Evolutionary conservation across 2,329 filamentous ascomycete species (phyloP).

Genomic region (Chalaropsis thielavioides): DNA sequence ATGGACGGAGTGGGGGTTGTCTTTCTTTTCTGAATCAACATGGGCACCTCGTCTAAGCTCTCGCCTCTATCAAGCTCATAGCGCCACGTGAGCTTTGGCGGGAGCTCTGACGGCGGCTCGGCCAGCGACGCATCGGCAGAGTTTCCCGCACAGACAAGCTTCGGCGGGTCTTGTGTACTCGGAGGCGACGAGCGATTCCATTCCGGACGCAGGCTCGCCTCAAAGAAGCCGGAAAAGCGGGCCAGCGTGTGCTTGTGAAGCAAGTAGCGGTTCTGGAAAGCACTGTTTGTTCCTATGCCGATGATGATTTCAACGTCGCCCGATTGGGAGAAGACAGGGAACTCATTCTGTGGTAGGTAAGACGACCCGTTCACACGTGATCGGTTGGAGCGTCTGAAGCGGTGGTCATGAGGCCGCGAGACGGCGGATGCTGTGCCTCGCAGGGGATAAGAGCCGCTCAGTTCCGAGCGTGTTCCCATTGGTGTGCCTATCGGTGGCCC

Average conservation of each 20-base stretch:
- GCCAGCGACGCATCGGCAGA: neutral
- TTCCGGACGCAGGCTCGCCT: conserved; percentile 66
- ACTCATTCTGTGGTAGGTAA: conserved; percentile 70
- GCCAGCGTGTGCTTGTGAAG: conserved; percentile 76
- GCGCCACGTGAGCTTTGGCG: conserved; percentile 45
- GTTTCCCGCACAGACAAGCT: neutral
- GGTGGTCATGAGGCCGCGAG: conserved; percentile 39
- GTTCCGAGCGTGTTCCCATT: conserved; percentile 20
- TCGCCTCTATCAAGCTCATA: conserved; percentile 74
- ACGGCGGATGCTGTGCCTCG: conserved; percentile 48
- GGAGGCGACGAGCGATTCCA: conserved; percentile 43
- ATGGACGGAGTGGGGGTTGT: conserved; percentile 1
- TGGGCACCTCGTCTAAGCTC: conserved; percentile 63
- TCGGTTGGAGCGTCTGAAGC: conserved; percentile 59
- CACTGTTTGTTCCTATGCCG: conserved; percentile 35
- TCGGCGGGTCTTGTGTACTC: neutral
- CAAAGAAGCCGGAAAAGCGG: conserved; percentile 88
- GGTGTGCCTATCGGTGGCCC: conserved; percentile 22
- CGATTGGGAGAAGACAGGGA: conserved; percentile 76
- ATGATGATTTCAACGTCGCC: conserved; percentile 88
- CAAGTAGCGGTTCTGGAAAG: conserved; percentile 68
- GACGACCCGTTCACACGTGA: conserved; percentile 62
- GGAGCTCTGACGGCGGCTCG: neutral
- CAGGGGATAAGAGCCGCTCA: conserved; percentile 37
- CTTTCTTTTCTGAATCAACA: conserved; percentile 67